A percentile compares a stretch with the other conserved stretches of the same genome.
Conservation (phyloP, 2,329 filamentous ascomycete species). For the Aspergillus ustus region DNA sequence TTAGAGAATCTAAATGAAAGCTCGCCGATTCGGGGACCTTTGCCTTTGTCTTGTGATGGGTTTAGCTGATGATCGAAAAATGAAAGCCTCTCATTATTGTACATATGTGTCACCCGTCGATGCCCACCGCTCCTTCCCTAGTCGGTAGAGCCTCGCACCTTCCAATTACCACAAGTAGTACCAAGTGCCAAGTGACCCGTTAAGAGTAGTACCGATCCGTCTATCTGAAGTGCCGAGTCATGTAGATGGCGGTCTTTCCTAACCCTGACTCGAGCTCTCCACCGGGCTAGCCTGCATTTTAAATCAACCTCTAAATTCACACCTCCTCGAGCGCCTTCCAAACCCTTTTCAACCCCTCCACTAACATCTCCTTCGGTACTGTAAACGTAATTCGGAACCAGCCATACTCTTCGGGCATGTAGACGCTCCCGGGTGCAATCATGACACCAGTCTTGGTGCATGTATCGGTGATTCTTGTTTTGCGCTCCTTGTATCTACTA, state of each 20-base stretch:
- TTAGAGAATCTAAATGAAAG: not conserved
- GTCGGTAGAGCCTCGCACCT: no score
- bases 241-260: not conserved
- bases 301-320: not conserved
- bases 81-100: no score
- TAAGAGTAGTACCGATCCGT: not conserved
- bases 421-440: not conserved
- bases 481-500: not conserved
- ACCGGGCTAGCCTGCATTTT: not conserved
- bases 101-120: no score
- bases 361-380: not conserved
- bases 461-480: not conserved
- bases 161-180: no score
- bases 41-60: no score
- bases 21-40: no score
- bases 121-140: no score
- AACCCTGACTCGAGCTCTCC: not conserved
- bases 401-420: not conserved
- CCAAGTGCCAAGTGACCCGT: no score
- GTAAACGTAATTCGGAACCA: conserved; percentile 4
- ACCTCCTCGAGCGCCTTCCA: not conserved
- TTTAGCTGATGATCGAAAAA: no score
- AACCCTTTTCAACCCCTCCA: not conserved
- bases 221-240: no score
- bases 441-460: not conserved